Percentiles rank a stretch among this genome's conserved stretches.
Conservation (phyloP, 2,329 filamentous ascomycete genomes). For the Colletotrichum tamarilloi region DNA sequence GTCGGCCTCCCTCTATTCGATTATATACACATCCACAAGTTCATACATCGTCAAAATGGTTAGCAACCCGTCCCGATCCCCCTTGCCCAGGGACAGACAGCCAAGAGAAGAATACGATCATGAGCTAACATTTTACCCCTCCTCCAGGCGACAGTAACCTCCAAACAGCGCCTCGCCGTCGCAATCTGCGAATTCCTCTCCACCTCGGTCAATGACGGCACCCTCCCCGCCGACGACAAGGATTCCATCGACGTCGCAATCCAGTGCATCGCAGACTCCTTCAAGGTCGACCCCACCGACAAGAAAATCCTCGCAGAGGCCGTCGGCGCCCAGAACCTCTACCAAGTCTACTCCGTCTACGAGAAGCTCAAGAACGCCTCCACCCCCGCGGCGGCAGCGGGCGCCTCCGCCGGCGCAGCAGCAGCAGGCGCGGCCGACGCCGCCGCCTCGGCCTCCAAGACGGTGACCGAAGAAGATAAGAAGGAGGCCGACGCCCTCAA, state of each 20-base stretch:
- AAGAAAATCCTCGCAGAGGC: constrained; percentile 78
- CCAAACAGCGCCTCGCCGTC: constrained; percentile 90
- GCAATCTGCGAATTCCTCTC: constrained; percentile 96
- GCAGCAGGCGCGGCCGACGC: constrained; percentile 51
- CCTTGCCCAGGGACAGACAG: not conserved
- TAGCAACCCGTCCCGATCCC: not conserved
- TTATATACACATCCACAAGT: not conserved
- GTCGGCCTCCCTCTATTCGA: not conserved
- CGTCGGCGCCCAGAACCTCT: constrained; percentile 86
- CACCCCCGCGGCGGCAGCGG: constrained; percentile 41
- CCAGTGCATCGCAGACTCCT: constrained; percentile 94
- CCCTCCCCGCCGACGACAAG: constrained; percentile 85
- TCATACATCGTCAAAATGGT: constrained; percentile 27
- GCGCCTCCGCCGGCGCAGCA: constrained; percentile 54
- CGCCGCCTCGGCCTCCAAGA: constrained; percentile 43
- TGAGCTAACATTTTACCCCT: not conserved
- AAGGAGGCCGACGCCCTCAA: constrained; percentile 90
- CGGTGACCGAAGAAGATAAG: constrained; percentile 69
- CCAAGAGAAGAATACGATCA: not conserved
- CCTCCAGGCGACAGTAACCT: constrained; percentile 54
- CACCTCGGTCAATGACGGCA: constrained; percentile 87
- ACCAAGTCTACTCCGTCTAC: constrained; percentile 94
- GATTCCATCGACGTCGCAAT: constrained; percentile 95
- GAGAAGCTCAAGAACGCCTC: constrained; percentile 83
- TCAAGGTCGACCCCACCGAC: constrained; percentile 91